A percentile compares a stretch with the other conserved stretches of the same genome.
Evolutionary conservation across 805 yeast species (phyloP).

Genomic region (Cyberlindnera lachancei): DNA sequence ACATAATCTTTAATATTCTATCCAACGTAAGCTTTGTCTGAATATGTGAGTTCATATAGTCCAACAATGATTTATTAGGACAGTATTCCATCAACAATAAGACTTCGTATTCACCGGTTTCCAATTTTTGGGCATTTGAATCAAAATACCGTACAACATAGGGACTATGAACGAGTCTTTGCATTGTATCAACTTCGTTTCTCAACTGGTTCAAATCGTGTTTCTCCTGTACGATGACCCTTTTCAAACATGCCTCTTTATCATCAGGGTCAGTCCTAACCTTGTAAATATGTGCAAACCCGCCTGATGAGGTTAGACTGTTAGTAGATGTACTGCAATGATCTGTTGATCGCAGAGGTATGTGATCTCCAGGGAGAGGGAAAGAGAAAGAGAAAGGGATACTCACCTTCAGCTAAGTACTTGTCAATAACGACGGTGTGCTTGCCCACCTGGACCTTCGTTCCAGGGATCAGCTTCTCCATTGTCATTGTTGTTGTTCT

Average conservation of each 20-base stretch:
- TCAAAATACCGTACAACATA: conserved; percentile 66
- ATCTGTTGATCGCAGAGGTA: too few species aligned
- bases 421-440: conserved; percentile 47
- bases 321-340: too few species aligned
- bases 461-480: conserved; percentile 37
- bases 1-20: conserved; percentile 78
- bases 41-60: conserved; percentile 82
- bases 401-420: conserved; percentile 55
- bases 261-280: conserved; percentile 47
- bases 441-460: conserved; percentile 52
- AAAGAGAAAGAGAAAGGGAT: neutral
- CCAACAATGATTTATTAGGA: conserved; percentile 77
- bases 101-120: conserved; percentile 65
- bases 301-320: conserved; percentile 37
- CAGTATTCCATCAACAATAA: conserved; percentile 90
- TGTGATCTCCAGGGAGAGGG: too few species aligned
- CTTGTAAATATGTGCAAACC: conserved; percentile 73
- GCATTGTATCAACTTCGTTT: conserved; percentile 76
- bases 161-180: conserved; percentile 45
- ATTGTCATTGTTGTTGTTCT: conserved; percentile 3
- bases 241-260: conserved; percentile 57
- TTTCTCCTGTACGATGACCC: conserved; percentile 69
- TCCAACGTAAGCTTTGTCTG: conserved; percentile 68
- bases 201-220: conserved; percentile 56
- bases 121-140: conserved; percentile 62